phyloP scores from a whole-genome alignment of 2,329 filamentous ascomycete species.

The Fusarium decemcellulare region DNA sequence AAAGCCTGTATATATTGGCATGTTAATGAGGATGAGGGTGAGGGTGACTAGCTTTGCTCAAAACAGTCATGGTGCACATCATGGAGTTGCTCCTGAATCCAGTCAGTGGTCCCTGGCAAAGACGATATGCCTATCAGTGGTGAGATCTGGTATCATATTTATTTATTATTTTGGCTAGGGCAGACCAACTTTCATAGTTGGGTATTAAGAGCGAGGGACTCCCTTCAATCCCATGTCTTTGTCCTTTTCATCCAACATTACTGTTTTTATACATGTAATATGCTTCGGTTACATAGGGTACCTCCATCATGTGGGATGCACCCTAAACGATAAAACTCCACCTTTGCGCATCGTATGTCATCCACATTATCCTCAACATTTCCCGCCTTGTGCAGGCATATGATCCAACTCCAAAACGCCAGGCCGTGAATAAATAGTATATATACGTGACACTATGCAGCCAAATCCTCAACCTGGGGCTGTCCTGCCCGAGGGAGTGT shows the following conservation, averaged over 20 bases:
- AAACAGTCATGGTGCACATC: conserved; percentile 4
- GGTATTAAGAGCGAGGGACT: conserved; percentile 30
- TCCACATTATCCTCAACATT: conserved; percentile 33
- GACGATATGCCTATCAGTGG: background rate
- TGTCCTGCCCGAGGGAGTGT: conserved; percentile 11
- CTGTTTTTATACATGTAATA: conserved; percentile 20
- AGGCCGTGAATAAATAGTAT: conserved; percentile 45
- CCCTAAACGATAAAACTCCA: background rate
- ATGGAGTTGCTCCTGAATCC: background rate
- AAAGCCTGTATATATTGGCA: conserved; percentile 37
- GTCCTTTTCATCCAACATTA: conserved; percentile 26
- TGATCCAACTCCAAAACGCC: conserved; percentile 43
- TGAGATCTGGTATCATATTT: conserved; percentile 26
- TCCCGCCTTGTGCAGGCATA: conserved; percentile 16
- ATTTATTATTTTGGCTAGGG: conserved; percentile 17
- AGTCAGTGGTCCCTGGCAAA: background rate
- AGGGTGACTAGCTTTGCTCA: conserved; percentile 13
- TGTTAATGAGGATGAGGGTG: conserved; percentile 40
- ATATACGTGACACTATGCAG: conserved; percentile 24
- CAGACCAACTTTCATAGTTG: conserved; percentile 23
- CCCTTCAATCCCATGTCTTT: conserved; percentile 26
- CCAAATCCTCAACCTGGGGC: background rate
- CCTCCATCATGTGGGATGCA: conserved; percentile 19
- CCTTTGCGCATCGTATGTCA: conserved; percentile 14
- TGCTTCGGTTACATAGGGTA: conserved; percentile 23